Evolutionary conservation across 768 basidiomycete species (phyloP).

Genomic region (Rhizopogon roseolus): DNA sequence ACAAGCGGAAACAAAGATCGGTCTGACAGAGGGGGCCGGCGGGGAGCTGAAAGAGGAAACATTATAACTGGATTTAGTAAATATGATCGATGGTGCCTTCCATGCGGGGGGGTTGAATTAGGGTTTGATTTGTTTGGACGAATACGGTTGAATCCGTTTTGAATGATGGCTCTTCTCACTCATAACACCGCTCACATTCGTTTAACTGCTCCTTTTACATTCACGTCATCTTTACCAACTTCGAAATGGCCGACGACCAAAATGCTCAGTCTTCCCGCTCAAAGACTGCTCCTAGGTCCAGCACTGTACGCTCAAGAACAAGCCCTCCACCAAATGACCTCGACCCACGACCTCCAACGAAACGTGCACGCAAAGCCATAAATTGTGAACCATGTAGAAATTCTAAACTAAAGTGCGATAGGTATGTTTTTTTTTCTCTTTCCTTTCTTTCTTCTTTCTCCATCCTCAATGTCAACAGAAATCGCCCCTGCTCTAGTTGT

Average conservation of each 20-base stretch:
- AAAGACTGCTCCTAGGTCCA: background rate
- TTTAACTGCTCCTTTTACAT: background rate
- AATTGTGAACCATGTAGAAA: constrained; percentile 87
- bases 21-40: too few species aligned
- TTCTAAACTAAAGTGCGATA: constrained; percentile 87
- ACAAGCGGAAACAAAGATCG: too few species aligned
- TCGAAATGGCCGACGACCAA: background rate
- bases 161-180: too few species aligned
- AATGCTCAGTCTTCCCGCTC: background rate
- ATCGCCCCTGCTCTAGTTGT: constrained; percentile 85
- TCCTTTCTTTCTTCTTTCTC: too few species aligned
- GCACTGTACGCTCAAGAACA: constrained; percentile 43
- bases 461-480: constrained; percentile 36
- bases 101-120: too few species aligned
- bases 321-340: constrained; percentile 45
- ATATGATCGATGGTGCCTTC: too few species aligned
- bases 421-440: constrained; percentile 36
- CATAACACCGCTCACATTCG: too few species aligned
- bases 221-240: background rate
- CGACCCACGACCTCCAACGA: constrained; percentile 66
- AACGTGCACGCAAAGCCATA: constrained; percentile 82
- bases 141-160: too few species aligned
- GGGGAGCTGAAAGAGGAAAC: too few species aligned
- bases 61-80: too few species aligned
- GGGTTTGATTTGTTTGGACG: too few species aligned